Conservation (phyloP, 2,329 filamentous ascomycete species). For the Drechslerella stenobrocha region DNA sequence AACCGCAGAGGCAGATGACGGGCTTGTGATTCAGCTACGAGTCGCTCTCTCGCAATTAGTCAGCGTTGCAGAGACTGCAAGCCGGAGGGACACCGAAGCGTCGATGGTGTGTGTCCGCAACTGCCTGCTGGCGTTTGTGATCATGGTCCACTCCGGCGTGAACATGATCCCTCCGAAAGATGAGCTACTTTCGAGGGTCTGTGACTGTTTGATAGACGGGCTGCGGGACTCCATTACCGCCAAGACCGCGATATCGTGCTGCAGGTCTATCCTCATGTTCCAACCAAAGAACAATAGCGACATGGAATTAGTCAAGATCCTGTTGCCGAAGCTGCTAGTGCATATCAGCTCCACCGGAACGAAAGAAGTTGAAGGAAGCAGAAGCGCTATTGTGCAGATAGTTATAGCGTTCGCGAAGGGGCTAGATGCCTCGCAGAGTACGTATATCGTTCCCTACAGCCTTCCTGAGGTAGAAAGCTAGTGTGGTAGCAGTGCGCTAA, state of each 20-base stretch:
- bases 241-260: conserved; percentile 82
- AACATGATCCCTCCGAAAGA: conserved; percentile 75
- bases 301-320: conserved; percentile 71
- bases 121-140: conserved; percentile 80
- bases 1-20: conserved; percentile 48
- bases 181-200: conserved; percentile 62
- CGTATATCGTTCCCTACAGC: too few relatives aligned
- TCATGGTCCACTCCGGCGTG: conserved; percentile 79
- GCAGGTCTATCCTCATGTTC: conserved; percentile 74
- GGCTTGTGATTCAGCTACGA: conserved; percentile 51
- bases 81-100: conserved; percentile 67
- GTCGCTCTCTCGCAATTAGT: conserved; percentile 52
- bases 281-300: conserved; percentile 66
- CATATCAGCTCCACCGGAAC: conserved; percentile 66
- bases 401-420: conserved; percentile 71
- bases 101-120: conserved; percentile 91
- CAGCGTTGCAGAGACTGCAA: conserved; percentile 52
- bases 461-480: too few relatives aligned
- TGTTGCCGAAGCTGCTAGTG: conserved; percentile 73
- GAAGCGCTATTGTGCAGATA: conserved; percentile 71
- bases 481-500: conserved; percentile 37
- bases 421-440: conserved; percentile 37
- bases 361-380: conserved; percentile 71
- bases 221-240: conserved; percentile 60
- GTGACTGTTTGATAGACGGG: conserved; percentile 82